Evolutionary conservation across 164 flowering plant genomes (phyloP).

Genomic region (Vitis cinerea): DNA sequence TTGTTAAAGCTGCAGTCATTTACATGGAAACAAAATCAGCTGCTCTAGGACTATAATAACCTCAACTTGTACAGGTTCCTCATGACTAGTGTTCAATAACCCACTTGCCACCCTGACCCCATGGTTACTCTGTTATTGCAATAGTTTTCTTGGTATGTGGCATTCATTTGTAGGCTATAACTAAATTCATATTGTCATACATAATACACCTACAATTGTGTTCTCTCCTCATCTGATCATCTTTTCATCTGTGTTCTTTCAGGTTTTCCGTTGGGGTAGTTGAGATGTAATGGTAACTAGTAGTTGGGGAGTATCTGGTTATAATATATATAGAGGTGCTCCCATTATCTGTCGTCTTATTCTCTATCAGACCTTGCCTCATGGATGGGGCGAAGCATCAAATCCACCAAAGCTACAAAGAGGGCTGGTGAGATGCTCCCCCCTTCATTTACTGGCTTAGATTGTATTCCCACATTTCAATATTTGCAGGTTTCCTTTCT

Average conservation of each 20-base stretch:
- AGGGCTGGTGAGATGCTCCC: too few relatives aligned
- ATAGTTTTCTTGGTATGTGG: neutral
- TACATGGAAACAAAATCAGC: too few relatives aligned
- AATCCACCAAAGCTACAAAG: neutral
- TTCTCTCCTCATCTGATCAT: neutral
- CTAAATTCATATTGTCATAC: neutral
- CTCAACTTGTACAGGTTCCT: too few relatives aligned
- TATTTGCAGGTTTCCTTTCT: too few relatives aligned
- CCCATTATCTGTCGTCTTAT: neutral
- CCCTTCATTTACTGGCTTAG: too few relatives aligned
- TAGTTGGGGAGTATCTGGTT: neutral
- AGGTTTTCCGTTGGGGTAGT: conserved; percentile 4
- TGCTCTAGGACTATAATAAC: too few relatives aligned
- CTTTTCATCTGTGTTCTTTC: conserved; percentile 1
- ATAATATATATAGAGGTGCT: conserved; percentile 7
- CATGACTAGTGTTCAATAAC: too few relatives aligned
- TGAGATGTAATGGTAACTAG: neutral
- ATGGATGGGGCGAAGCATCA: neutral
- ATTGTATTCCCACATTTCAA: too few relatives aligned
- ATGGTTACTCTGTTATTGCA: neutral
- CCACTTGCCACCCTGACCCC: too few relatives aligned
- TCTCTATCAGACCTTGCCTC: neutral
- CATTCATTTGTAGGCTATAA: neutral
- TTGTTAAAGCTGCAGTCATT: too few relatives aligned
- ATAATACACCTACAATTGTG: neutral